Conservation (phyloP, 495 filamentous ascomycete species). For the Venustampulla echinocandica region DNA sequence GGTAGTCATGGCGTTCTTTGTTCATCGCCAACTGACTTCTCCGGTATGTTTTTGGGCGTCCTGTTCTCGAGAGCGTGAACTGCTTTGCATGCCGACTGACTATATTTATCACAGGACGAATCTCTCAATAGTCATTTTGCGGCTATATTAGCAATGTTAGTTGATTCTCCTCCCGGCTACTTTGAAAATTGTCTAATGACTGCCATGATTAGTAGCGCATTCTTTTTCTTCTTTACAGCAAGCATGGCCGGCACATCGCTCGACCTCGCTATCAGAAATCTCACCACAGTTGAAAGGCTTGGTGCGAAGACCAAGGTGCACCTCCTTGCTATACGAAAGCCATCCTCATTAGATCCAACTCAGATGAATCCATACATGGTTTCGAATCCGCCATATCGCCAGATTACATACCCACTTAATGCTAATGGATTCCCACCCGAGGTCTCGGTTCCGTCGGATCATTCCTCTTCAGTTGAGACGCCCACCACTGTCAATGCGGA, state of each 20-base stretch:
- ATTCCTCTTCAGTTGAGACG: not conserved
- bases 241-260: constrained; percentile 65
- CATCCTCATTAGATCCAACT: not conserved
- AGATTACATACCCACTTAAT: constrained; percentile 20
- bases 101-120: constrained; percentile 9
- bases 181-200: not conserved
- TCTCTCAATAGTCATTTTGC: constrained; percentile 33
- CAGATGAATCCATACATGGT: not conserved
- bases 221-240: constrained; percentile 68
- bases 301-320: constrained; percentile 52
- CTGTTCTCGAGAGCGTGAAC: not conserved
- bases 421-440: not conserved
- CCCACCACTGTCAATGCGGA: not conserved
- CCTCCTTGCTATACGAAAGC: constrained; percentile 54
- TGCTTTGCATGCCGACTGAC: constrained; percentile 4
- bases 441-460: not conserved
- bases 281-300: constrained; percentile 76
- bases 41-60: not conserved
- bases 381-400: not conserved
- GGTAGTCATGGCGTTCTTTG: constrained; percentile 47
- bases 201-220: constrained; percentile 28
- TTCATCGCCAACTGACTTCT: constrained; percentile 23
- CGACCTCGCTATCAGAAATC: constrained; percentile 59
- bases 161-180: constrained; percentile 8
- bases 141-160: constrained; percentile 48